A percentile compares a stretch with the other conserved stretches of the same genome.
Evolutionary conservation across 345 rosid genomes (phyloP).

Genomic region (Salix caprea): DNA sequence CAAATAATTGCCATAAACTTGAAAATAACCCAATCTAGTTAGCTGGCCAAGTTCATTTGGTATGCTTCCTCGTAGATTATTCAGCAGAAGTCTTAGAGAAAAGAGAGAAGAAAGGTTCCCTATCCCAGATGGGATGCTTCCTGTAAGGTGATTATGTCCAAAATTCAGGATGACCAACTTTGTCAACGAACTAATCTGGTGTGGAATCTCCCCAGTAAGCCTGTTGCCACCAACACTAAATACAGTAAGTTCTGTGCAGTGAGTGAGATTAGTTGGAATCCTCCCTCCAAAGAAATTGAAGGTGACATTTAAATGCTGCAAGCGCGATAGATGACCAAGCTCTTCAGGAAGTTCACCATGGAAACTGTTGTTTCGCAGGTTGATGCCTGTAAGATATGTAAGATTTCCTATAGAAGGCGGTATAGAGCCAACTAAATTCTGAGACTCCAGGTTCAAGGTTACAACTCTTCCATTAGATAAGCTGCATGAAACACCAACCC

Average conservation of each 20-base stretch:
- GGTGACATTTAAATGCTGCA: constrained; percentile 14
- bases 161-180: constrained; percentile 1
- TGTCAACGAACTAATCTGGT: constrained; percentile 11
- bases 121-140: constrained; percentile 25
- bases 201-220: constrained; percentile 13
- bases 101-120: constrained; percentile 27
- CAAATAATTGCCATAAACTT: constrained; percentile 15
- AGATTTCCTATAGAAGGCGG: constrained; percentile 25
- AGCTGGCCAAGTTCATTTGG: constrained; percentile 25
- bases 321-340: constrained; percentile 7
- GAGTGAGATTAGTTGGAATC: constrained; percentile 10
- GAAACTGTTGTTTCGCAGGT: constrained; percentile 14
- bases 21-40: constrained; percentile 9
- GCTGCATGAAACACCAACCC: constrained; percentile 24
- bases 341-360: constrained; percentile 20
- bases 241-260: constrained; percentile 13
- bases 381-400: constrained; percentile 10
- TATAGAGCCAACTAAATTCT: constrained; percentile 14
- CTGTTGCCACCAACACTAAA: neutral
- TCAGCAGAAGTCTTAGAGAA: neutral
- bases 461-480: constrained; percentile 2
- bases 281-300: constrained; percentile 9
- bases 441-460: constrained; percentile 13
- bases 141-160: constrained; percentile 10
- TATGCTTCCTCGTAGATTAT: constrained; percentile 20